Percentiles rank a stretch among this genome's conserved stretches.
These are phyloP conservation scores for Ceratorhiza oryzae-sativae DNA, from an alignment of 1,284 basidiomycete genomes.

Conservation along the genomic window DNA sequence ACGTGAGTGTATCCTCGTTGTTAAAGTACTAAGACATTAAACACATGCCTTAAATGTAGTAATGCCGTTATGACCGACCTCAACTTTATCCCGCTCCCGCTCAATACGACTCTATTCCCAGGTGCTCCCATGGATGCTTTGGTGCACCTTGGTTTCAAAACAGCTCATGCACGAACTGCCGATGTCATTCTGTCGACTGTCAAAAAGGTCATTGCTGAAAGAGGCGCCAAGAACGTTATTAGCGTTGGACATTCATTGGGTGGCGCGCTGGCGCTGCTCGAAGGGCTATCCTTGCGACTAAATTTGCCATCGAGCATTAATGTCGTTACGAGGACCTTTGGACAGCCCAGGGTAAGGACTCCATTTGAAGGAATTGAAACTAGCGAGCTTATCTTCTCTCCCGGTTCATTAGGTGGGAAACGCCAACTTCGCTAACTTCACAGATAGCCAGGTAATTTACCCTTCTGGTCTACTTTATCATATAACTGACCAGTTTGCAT, in stretches of 20 bases:
- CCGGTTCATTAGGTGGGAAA: constrained; percentile 61
- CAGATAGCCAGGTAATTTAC: constrained; percentile 52
- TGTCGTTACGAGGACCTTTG: constrained; percentile 21
- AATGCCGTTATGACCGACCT: constrained; percentile 11
- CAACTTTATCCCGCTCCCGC: not conserved
- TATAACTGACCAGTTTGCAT: not conserved
- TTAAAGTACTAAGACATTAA: not conserved
- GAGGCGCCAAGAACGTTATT: constrained; percentile 17
- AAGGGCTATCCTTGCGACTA: constrained; percentile 46
- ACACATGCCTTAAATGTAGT: not conserved
- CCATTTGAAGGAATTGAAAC: not conserved
- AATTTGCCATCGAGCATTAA: constrained; percentile 37
- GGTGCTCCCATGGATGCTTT: not conserved
- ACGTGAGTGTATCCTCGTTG: constrained; percentile 15
- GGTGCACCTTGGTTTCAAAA: not conserved
- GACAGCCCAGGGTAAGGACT: constrained; percentile 36
- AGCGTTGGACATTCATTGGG: constrained; percentile 41
- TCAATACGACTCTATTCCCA: not conserved
- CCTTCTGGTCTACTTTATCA: not conserved
- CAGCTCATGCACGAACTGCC: not conserved
- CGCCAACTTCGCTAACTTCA: constrained; percentile 63
- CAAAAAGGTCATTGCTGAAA: constrained; percentile 35
- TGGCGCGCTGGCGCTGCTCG: constrained; percentile 61
- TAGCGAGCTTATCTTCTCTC: too few species aligned
- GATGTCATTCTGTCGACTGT: constrained; percentile 16